Base-by-base conservation (phyloP, 352 stramenopile genomes). In the Blastocystis sp. region DNA sequence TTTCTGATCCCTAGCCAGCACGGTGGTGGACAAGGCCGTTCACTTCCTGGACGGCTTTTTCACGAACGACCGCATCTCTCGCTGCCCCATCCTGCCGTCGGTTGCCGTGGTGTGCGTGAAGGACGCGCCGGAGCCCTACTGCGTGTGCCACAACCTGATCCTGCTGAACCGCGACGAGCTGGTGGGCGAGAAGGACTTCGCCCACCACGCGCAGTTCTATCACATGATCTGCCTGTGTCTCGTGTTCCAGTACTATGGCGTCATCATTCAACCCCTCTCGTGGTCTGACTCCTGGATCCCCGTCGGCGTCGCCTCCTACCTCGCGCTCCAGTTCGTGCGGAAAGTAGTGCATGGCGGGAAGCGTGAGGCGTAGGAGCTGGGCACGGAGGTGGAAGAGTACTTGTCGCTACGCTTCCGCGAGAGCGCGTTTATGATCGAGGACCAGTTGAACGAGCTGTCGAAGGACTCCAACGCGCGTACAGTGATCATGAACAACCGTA, bases 211-310 rank as follows among this genome's bases (percentile, higher is more conserved):
- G 6, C 38, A 77, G 52, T 77, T 77, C 43, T 43, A 77, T 54
- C 66, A 77, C 60, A 61, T 77, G 66, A 77, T 77, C 9, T 77
- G 66, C 24, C 43, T 77, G 14, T 77, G 66, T 77, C 40, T 77
- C 42, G 66, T 11, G 2, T 77, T 54, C 52, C 66, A 77, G 40
- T 77, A 54, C 66, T 77, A 54, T 10, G 66, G 66, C 19, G 19
- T 77, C 17, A 9, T 77, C 0, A 42, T 77, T 0, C n/a, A 28
- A 1, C 66, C 66, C 6, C 66, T 77, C 52, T 61, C 66, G 2
- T 77, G 66, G 66, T 77, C 66, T 0, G 66, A 77, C 34, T 61
- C 38, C 21, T 77, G 66, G 66, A 77, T 77, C 19, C 60, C 38
- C 52, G 60, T 77, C n/a, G 66, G 66, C 19, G 34, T 77, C 52